A percentile compares a stretch with the other conserved stretches of the same genome.
Evolutionary conservation across 257 asterid species (phyloP).

Genomic region (Petunia axillaris): DNA sequence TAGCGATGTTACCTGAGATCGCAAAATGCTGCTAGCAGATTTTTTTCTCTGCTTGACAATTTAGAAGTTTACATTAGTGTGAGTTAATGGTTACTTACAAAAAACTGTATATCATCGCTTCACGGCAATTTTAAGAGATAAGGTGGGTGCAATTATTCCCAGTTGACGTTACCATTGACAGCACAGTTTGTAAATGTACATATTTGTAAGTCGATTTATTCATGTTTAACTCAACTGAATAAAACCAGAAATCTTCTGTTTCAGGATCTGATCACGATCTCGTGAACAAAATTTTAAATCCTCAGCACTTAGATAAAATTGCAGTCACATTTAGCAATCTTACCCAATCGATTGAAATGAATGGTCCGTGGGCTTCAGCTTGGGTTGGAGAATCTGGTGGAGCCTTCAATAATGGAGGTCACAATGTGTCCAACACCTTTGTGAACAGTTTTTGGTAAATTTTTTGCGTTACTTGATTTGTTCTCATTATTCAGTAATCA

Average conservation of each 20-base stretch:
- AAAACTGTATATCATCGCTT: background rate
- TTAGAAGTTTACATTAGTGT: no score
- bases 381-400: conserved; percentile 99
- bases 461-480: background rate
- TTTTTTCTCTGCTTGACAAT: background rate
- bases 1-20: background rate
- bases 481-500: background rate
- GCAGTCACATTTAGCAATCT: conserved; percentile 50
- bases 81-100: background rate
- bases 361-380: conserved; percentile 80
- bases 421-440: conserved; percentile 68
- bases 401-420: conserved; percentile 74
- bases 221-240: background rate
- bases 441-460: conserved; percentile 83
- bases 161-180: background rate
- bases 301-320: conserved; percentile 57
- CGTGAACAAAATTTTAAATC: conserved; percentile 62
- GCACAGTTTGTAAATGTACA: background rate
- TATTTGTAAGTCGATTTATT: background rate
- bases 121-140: background rate
- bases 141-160: background rate
- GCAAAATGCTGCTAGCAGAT: background rate
- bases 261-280: conserved; percentile 58
- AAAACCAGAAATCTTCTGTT: conserved; percentile 7
- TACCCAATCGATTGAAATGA: conserved; percentile 47